Base-by-base conservation (phyloP, 768 basidiomycete genomes). In the Antrodiella citrinella region DNA sequence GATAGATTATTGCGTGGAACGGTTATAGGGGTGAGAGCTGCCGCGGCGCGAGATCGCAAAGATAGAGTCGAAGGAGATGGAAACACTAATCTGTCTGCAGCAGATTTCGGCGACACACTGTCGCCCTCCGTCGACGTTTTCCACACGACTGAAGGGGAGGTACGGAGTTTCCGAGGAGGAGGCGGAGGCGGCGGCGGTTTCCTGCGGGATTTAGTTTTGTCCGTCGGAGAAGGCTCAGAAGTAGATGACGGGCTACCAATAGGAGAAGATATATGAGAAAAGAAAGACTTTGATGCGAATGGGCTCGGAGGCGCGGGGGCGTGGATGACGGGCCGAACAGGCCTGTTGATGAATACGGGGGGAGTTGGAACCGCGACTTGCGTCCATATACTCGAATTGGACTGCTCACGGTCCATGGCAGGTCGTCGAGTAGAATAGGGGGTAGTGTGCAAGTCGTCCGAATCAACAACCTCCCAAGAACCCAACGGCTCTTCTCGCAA, bases 401-500 rank as follows among this genome's bases (percentile, higher is more conserved):
- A 35, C 30, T 35, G 30, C 30, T 35, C 30, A 35, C 30, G 30
- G 30, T 35, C 30, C 30, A 35, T 35, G 7, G 30, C 7, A 35
- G 30, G 30, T 15, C 30, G 30, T 7, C 30, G 30, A 15, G 7
- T 7, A 35, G 30, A 35, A 15, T 35, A 35, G 7, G 30, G 15
- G 30, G 30, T 35, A 35, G 30, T 35, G 30, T 35, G 30, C 30
- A 35, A 15, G 30, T 35, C 30, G 18, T 26, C 21, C 3, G 46
- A 22, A 22, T 49, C 40, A 4, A 57, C 35, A 7, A 54, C 52
- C 39, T 58, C 54, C 57, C 57, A 58, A 11, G 49, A 24, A 4
- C 30, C 30, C 30, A 35, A 35, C 7, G 54, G 50, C 15, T 52
- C 45, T 30, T 47, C 40, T 24, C 50, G 40, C 18, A 10, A 15